Conservation (phyloP, 2,329 filamentous ascomycete species). For the Diaporthe batatas region DNA sequence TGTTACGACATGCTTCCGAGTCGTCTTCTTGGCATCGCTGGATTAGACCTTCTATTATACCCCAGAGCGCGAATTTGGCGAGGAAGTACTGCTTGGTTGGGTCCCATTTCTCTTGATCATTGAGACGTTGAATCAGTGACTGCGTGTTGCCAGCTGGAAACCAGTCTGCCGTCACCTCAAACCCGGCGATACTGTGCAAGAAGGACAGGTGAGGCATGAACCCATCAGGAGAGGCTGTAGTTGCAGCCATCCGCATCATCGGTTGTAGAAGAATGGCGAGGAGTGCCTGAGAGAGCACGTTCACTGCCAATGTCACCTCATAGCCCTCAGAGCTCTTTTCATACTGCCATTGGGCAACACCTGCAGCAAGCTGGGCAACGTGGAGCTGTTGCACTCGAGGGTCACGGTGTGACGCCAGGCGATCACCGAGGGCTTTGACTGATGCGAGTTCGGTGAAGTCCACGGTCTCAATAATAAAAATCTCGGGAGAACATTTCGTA, state of each 20-base stretch:
- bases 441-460: constrained; percentile 61
- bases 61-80: no score
- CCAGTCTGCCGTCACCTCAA: constrained; percentile 43
- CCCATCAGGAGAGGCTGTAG: constrained; percentile 42
- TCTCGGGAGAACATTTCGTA: constrained; percentile 49
- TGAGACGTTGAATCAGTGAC: constrained; percentile 40
- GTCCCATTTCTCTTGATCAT: constrained; percentile 44
- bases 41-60: constrained; percentile 55
- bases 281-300: constrained; percentile 68
- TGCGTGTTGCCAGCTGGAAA: constrained; percentile 39
- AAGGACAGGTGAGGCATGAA: constrained; percentile 57
- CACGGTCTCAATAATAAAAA: constrained; percentile 59
- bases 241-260: constrained; percentile 54
- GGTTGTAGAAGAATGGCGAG: constrained; percentile 66
- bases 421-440: constrained; percentile 57
- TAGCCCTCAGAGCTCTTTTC: constrained; percentile 56
- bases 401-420: constrained; percentile 49
- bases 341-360: constrained; percentile 56
- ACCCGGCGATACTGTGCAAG: constrained; percentile 48
- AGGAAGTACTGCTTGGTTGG: constrained; percentile 44
- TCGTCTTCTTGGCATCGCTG: constrained; percentile 44
- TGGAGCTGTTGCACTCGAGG: constrained; percentile 47
- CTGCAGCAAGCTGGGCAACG: constrained; percentile 59
- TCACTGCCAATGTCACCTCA: constrained; percentile 68
- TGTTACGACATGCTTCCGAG: constrained; percentile 43